Evolutionary conservation across 306 rosid species (phyloP).

Genomic region (Bauhinia variegata): DNA sequence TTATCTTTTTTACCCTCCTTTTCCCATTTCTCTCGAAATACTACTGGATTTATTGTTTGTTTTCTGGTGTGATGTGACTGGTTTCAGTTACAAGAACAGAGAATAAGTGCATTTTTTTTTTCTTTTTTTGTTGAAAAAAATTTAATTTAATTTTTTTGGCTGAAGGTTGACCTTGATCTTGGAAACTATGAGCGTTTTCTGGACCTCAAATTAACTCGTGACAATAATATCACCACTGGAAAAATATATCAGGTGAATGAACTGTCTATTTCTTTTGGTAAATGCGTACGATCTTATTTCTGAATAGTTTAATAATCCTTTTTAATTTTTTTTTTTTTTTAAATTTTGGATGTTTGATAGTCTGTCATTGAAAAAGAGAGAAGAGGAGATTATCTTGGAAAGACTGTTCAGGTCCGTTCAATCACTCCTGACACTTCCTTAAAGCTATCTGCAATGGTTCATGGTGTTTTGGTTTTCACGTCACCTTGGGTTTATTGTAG

Average conservation of each 20-base stretch:
- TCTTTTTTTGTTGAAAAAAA: neutral
- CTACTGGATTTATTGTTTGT: slow-evolving; percentile 15
- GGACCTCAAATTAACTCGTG: slow-evolving; percentile 74
- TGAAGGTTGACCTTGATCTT: slow-evolving; percentile 91
- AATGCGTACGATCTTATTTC: slow-evolving; percentile 12
- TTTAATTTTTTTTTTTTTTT: slow-evolving; percentile 6
- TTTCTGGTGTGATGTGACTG: slow-evolving; percentile 2
- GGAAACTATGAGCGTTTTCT: slow-evolving; percentile 90
- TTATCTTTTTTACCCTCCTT: neutral
- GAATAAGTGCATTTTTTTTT: slow-evolving; percentile 14
- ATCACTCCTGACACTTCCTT: slow-evolving; percentile 8
- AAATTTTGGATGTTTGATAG: slow-evolving; percentile 42
- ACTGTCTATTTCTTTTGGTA: slow-evolving; percentile 1
- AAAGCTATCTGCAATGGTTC: slow-evolving; percentile 15
- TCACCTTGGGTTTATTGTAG: slow-evolving; percentile 42
- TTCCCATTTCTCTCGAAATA: slow-evolving; percentile 32
- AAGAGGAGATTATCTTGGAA: slow-evolving; percentile 86
- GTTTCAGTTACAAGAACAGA: slow-evolving; percentile 2
- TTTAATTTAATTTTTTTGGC: slow-evolving; percentile 23
- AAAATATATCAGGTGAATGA: slow-evolving; percentile 78
- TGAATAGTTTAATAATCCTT: slow-evolving; percentile 3
- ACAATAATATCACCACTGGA: slow-evolving; percentile 88
- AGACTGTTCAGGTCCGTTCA: slow-evolving; percentile 75
- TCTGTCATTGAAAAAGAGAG: slow-evolving; percentile 82
- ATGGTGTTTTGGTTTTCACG: slow-evolving; percentile 34